Evolutionary conservation across 1,284 basidiomycete species (phyloP).

Genomic region (Moesziomyces sp.): DNA sequence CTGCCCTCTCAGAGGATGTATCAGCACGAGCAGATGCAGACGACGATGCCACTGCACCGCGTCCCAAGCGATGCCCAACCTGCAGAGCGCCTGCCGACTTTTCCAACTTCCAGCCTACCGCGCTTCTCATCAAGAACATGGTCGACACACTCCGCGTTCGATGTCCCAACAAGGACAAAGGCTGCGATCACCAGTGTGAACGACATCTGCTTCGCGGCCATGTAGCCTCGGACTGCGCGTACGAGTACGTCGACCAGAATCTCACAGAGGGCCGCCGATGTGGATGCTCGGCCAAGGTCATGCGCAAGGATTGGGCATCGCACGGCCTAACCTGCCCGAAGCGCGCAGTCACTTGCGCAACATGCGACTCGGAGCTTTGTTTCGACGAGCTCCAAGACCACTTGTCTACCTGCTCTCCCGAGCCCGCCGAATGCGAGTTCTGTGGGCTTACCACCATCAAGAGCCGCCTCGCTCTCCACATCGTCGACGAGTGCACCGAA

Average conservation of each 20-base stretch:
- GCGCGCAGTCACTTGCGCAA: conserved; percentile 23
- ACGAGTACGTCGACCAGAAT: conserved; percentile 44
- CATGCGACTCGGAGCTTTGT: conserved; percentile 21
- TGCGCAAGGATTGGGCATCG: conserved; percentile 52
- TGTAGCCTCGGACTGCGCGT: conserved; percentile 41
- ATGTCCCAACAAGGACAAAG: conserved; percentile 48
- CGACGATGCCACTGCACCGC: background rate
- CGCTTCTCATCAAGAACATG: conserved; percentile 56
- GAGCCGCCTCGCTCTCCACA: conserved; percentile 29
- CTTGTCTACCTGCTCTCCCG: conserved; percentile 27
- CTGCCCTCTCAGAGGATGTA: conserved; percentile 20
- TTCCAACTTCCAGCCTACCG: conserved; percentile 37
- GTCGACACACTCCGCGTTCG: conserved; percentile 53
- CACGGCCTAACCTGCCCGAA: conserved; percentile 40
- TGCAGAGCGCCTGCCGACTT: conserved; percentile 39
- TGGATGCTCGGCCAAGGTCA: conserved; percentile 49
- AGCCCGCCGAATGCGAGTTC: conserved; percentile 28
- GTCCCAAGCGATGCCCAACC: conserved; percentile 34
- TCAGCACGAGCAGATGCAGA: background rate
- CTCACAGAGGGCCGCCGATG: conserved; percentile 34
- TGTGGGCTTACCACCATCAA: conserved; percentile 25
- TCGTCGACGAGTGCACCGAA: conserved; percentile 26
- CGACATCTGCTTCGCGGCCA: conserved; percentile 41
- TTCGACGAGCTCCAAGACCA: conserved; percentile 34
- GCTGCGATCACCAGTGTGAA: conserved; percentile 48